Evolutionary conservation across 1,284 basidiomycete genomes (phyloP).

Genomic region (Cutaneotrichosporon arboriforme): DNA sequence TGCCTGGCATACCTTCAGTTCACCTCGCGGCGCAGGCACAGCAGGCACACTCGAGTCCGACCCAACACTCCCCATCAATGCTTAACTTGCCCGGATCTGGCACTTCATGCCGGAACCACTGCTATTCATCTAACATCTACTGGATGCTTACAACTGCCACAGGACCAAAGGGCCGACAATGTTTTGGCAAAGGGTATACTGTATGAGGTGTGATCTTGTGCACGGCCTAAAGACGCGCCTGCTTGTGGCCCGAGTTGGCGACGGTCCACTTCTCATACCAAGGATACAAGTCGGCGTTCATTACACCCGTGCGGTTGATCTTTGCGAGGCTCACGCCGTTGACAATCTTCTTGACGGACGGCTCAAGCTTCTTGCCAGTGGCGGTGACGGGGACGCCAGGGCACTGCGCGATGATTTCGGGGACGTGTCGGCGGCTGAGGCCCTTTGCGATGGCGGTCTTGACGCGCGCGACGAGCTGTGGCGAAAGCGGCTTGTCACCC

Average conservation of each 20-base stretch:
- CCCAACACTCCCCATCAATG: too few species aligned
- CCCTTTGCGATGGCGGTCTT: conserved; percentile 27
- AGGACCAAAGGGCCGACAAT: too few species aligned
- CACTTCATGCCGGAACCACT: too few species aligned
- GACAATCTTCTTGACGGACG: conserved; percentile 19
- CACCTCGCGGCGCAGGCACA: too few species aligned
- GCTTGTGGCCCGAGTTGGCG: conserved; percentile 7
- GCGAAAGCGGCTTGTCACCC: conserved; percentile 15
- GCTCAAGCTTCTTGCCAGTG: conserved; percentile 21
- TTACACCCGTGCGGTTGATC: conserved; percentile 16
- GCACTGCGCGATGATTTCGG: conserved; percentile 30
- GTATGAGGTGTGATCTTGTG: too few species aligned
- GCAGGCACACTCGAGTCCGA: too few species aligned
- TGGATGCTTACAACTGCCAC: too few species aligned
- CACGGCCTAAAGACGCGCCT: background rate
- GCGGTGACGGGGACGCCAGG: conserved; percentile 17
- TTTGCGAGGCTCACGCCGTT: conserved; percentile 15
- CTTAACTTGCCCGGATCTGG: too few species aligned
- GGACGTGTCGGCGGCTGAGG: conserved; percentile 35
- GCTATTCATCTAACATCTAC: too few species aligned
- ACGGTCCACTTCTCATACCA: conserved; percentile 14
- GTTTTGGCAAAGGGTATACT: too few species aligned
- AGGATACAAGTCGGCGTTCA: conserved; percentile 15
- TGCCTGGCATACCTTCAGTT: too few species aligned
- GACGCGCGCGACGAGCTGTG: conserved; percentile 20